A percentile compares a stretch with the other conserved stretches of the same genome.
Conservation (phyloP, 1,284 basidiomycete species). For the Heterobasidion irregulare region DNA sequence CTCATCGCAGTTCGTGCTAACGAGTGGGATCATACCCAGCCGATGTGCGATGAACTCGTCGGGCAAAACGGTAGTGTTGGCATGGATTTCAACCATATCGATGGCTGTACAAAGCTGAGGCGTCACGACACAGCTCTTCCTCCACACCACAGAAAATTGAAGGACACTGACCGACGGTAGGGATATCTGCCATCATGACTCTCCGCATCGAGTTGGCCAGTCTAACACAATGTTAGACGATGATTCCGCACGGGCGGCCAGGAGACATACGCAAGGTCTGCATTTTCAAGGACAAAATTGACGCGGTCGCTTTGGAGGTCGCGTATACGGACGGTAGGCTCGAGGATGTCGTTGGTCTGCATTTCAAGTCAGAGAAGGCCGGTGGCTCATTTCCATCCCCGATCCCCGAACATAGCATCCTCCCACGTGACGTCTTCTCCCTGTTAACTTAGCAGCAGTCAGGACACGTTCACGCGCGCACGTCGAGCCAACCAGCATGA, state of each 20-base stretch:
- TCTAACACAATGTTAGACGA: conserved; percentile 26
- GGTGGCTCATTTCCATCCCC: too few relatives aligned
- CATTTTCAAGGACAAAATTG: conserved; percentile 88
- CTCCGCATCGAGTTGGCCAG: conserved; percentile 87
- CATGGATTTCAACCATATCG: conserved; percentile 91
- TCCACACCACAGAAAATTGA: not conserved
- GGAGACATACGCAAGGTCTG: conserved; percentile 73
- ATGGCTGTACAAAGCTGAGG: conserved; percentile 57
- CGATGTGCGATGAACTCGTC: conserved; percentile 98
- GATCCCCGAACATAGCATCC: too few relatives aligned
- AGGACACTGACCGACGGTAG: conserved; percentile 73
- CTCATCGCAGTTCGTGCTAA: conserved; percentile 80
- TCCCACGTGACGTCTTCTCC: too few relatives aligned
- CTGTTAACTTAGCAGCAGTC: too few relatives aligned
- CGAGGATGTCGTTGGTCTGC: conserved; percentile 21
- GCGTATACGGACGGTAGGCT: conserved; percentile 69
- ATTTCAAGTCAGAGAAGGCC: conserved; percentile 1
- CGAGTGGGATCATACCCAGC: conserved; percentile 88
- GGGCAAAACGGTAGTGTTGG: conserved; percentile 90
- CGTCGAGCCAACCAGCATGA: too few relatives aligned
- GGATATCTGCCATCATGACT: conserved; percentile 92
- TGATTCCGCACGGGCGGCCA: conserved; percentile 10
- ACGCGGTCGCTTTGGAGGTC: conserved; percentile 74
- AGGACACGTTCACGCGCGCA: too few relatives aligned
- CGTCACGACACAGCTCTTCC: not conserved